Evolutionary conservation across 441 rosid species (phyloP), one percentile per base, ranked within the genome.

Genomic region (Lepidium campestre): DNA sequence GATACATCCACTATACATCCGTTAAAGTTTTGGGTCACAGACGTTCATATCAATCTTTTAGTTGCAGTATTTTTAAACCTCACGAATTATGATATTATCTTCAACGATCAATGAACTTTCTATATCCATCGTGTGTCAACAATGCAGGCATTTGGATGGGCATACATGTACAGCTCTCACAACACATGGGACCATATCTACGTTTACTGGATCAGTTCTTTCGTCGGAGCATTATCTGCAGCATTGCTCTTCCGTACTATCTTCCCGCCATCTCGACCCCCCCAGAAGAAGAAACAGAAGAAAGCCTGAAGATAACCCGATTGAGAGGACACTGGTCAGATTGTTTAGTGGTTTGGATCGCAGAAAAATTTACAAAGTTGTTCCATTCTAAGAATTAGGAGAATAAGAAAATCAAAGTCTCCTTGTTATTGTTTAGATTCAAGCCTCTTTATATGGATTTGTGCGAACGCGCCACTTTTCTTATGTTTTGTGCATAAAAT

Each of bases 111-210:
- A 39, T 63, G 13, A 45, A 6, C 7, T 52, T 45, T 61, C 40
- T 22, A 19, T 32, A 46, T 29, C 5, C 0, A 4, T 42, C 7
- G 35, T 73, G 39, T 61, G 65, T 61, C 48, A 45, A 69, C 47
- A 27, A 71, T 48, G 63, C 84, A 94, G 98, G 99, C 99, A 10
- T 94, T 85, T 62, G 99, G 99, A 17, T 94, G 99, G 98, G 99
- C 96, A 31, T 94, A 80, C 47, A 61, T 89, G 60, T 65, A 80
- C 83, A 86, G 80, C 37, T 49, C 87, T 80, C 99, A 94, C 79
- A 74, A 83, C 81, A 85, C 96, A 44, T 88, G 93, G 98, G 99
- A 94, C 67, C 99, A 94, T 60, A 46, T 88, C 70, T 94, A 91
- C 17, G 97, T 94, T 2, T 94, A 94, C 60, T 94, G 98, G 99